Evolutionary conservation across 1,139 yeast genomes (phyloP), one percentile per base, ranked within the genome.

Genomic region (Lodderomyces parapsilosis): DNA sequence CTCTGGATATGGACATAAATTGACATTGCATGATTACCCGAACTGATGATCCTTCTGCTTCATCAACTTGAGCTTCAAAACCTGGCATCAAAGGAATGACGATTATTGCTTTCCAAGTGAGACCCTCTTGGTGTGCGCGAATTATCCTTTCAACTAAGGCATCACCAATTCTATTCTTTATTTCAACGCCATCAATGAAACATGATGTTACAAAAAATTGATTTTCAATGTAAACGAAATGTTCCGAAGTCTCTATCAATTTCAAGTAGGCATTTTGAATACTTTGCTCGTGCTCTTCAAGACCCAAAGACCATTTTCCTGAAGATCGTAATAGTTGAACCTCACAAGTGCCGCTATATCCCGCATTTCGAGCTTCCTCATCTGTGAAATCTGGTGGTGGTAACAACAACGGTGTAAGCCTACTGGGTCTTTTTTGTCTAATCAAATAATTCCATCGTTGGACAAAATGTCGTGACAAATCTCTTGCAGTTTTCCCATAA

Each of bases 1-100:
- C 99, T 59, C 96, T 79, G 1, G 96, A 88, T 36, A 94, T 94
- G 1, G 96, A 85, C 81, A 87, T 83, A 62, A 81, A 94, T 64
- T 94, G 98, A 59, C 98, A 90, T 66, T 91, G 95, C 96, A 93
- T 91, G 54, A 94, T 94, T 27, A 93, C 86, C 55, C 99, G 79
- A 6, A 94, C 93, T 18, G 96, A 81, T 0, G 96, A 86, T 5
- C 97, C 99, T 53, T 90, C 97, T 6, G 95, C 87, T 51, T 87
- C 81, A 60, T 93, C 98, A 28, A 94, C 96, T 53, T 90, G 89
- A 14, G 96, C 84, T 57, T 88, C 96, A 61, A 94, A 94, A 0
- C 99, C 99, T 1, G 99, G 99, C 95, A 93, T 89, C 53, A 94
- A 71, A 2, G 99, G 99, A 48, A 94, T 89, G 5, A 93, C 78